Base-by-base conservation (phyloP, 78 protist genomes). In the Polysphondylium violaceum region DNA sequence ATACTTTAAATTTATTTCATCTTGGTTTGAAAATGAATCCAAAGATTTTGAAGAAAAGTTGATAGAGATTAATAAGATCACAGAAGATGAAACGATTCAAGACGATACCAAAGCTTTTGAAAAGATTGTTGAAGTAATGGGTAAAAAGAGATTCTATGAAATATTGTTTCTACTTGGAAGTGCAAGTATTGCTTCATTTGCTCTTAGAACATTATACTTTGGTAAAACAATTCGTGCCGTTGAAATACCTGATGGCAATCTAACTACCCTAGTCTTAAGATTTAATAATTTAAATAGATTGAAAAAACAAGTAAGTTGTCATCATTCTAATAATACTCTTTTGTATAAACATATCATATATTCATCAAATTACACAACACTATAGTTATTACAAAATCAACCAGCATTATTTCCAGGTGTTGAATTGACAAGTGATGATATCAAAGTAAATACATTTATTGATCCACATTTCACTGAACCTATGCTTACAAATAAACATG, bases 211-310 rank as follows among this genome's bases (percentile, higher is more conserved):
- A 12, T 14, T 83, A 12, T 58, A 68, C 41, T 83, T 83, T 71
- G 91, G 91, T 31, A 83, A 83, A 44, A 83, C 79, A 2, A 69
- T 83, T 17, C 33, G 91, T 43, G 91, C 91, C 11, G 58, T 83
- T 69, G 91, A 83, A 53, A 83, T 83, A 12, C 91, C 91, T 1
- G 91, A 83, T 83, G 91, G 91, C 43, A 83, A 83, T 41, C 63
- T 83, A 35, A 83, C 79, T 11, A 83, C 91, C 3, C 14, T 83
- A 17, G 55, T 83, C 1, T n/a, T 83, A 3, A 21, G 91, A 23
- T 35, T 38, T 19, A 83, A 83, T 58, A 67, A 29, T 25, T 17
- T 69, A 2, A 41, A 25, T 6, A 68, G 47, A 29, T 44, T 83
- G 29, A 83, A 83, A 51, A 83, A 69, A 59, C 16, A 25, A 16